Evolutionary conservation across 2,329 filamentous ascomycete species (phyloP).

Genomic region (Cadophora sp.): DNA sequence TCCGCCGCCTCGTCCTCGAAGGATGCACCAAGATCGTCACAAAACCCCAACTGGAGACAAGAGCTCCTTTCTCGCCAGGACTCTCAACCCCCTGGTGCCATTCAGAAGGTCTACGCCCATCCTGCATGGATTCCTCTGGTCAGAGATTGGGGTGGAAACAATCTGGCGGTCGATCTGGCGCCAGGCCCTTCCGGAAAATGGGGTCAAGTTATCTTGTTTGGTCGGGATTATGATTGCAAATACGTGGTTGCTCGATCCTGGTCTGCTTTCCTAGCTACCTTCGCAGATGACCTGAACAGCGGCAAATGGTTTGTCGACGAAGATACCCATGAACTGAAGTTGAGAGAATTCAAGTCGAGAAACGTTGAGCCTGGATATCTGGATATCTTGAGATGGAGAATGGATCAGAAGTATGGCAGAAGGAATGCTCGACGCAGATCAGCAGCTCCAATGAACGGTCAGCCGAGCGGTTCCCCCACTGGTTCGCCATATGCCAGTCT

Average conservation of each 20-base stretch:
- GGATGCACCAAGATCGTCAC: constrained; percentile 59
- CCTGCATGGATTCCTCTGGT: constrained; percentile 95
- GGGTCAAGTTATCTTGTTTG: constrained; percentile 97
- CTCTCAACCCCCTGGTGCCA: constrained; percentile 82
- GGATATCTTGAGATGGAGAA: constrained; percentile 92
- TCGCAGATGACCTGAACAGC: constrained; percentile 90
- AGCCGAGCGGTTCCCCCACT: constrained; percentile 52
- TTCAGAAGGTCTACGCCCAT: constrained; percentile 93
- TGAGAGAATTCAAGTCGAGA: constrained; percentile 87
- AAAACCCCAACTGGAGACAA: constrained; percentile 76
- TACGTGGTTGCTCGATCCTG: constrained; percentile 95
- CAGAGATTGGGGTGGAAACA: constrained; percentile 98
- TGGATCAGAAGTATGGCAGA: constrained; percentile 90
- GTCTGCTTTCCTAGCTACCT: constrained; percentile 82
- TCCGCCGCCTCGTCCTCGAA: constrained; percentile 74
- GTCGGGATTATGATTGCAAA: constrained; percentile 97
- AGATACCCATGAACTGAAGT: constrained; percentile 87
- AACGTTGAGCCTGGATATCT: constrained; percentile 93
- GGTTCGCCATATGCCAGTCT: constrained; percentile 72
- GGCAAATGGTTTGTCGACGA: constrained; percentile 94
- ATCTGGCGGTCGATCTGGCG: constrained; percentile 89
- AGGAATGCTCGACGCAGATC: constrained; percentile 58
- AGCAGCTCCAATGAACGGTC: constrained; percentile 43
- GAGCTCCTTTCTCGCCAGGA: constrained; percentile 86
- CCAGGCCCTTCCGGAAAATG: constrained; percentile 89